A percentile compares a stretch with the other conserved stretches of the same genome.
These are phyloP conservation scores for Tanozyma kutaoensis DNA, from an alignment of 805 yeast genomes.

Conservation along the genomic window DNA sequence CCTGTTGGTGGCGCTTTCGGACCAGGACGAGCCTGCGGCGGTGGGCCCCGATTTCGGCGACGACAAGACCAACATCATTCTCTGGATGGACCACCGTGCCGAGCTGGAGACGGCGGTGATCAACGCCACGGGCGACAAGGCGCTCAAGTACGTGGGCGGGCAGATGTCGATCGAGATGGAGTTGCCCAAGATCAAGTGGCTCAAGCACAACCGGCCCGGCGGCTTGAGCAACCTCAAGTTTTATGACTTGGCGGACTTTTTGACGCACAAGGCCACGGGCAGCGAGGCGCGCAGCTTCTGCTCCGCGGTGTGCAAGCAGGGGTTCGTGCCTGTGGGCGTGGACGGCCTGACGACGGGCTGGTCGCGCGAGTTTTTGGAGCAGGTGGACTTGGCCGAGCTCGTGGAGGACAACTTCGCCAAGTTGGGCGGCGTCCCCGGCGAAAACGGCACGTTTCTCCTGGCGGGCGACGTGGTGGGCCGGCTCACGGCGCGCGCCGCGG, in stretches of 20 bases:
- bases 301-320: constrained; percentile 92
- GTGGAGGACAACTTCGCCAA: constrained; percentile 61
- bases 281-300: constrained; percentile 79
- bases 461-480: constrained; percentile 89
- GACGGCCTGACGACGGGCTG: constrained; percentile 82
- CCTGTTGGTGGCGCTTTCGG: constrained; percentile 73
- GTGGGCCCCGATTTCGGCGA: constrained; percentile 87
- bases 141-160: constrained; percentile 90
- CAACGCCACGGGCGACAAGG: constrained; percentile 67
- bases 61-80: constrained; percentile 63
- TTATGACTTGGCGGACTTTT: constrained; percentile 84
- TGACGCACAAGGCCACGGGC: constrained; percentile 86
- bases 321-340: constrained; percentile 84
- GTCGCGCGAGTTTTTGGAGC: constrained; percentile 64
- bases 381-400: constrained; percentile 65
- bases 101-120: constrained; percentile 65
- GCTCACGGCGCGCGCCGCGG: constrained; percentile 53
- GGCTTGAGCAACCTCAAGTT: constrained; percentile 56
- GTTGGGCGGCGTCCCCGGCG: constrained; percentile 73
- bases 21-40: constrained; percentile 59
- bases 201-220: constrained; percentile 69
- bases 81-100: constrained; percentile 99
- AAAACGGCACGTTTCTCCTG: constrained; percentile 58
- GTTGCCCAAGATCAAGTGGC: constrained; percentile 93
- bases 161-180: constrained; percentile 98